A percentile compares a stretch with the other conserved stretches of the same genome.
phyloP scores from a whole-genome alignment of 306 rosid genomes.

The Rosa chinensis region DNA sequence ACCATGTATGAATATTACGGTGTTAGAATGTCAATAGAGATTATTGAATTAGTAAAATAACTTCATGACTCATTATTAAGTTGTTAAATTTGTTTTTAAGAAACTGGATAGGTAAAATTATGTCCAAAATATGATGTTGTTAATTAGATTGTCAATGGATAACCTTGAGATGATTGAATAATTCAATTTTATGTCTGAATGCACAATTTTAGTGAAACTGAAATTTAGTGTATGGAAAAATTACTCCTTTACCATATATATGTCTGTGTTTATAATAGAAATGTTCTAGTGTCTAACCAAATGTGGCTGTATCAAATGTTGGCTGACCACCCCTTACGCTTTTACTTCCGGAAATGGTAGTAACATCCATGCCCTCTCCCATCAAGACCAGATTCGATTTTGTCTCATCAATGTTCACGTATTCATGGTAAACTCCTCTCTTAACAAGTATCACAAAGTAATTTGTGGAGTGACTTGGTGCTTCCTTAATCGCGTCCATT shows the following conservation, averaged over 20 bases:
- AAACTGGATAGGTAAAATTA: too few species aligned
- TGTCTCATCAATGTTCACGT: slow-evolving; percentile 3
- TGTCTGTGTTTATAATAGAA: neutral
- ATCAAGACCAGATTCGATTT: slow-evolving; percentile 15
- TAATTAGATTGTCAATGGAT: too few species aligned
- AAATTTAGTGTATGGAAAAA: too few species aligned
- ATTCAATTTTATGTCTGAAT: neutral
- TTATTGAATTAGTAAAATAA: too few species aligned
- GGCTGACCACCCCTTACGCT: neutral
- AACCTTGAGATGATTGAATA: too few species aligned
- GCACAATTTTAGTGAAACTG: neutral
- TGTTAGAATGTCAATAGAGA: too few species aligned
- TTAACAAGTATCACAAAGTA: slow-evolving; percentile 7
- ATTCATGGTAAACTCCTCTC: slow-evolving; percentile 19
- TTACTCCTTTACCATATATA: too few species aligned
- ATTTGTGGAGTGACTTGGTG: neutral
- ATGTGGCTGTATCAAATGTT: neutral
- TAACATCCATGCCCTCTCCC: slow-evolving; percentile 25
- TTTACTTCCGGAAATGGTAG: slow-evolving; percentile 4
- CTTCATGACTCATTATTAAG: too few species aligned
- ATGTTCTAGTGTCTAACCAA: slow-evolving; percentile 9
- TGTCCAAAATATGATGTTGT: too few species aligned
- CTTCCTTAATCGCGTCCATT: slow-evolving; percentile 8
- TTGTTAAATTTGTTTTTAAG: too few species aligned
- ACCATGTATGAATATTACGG: too few species aligned